phyloP scores from a whole-genome alignment of 2,329 filamentous ascomycete species.

The Fonsecaea nubica region DNA sequence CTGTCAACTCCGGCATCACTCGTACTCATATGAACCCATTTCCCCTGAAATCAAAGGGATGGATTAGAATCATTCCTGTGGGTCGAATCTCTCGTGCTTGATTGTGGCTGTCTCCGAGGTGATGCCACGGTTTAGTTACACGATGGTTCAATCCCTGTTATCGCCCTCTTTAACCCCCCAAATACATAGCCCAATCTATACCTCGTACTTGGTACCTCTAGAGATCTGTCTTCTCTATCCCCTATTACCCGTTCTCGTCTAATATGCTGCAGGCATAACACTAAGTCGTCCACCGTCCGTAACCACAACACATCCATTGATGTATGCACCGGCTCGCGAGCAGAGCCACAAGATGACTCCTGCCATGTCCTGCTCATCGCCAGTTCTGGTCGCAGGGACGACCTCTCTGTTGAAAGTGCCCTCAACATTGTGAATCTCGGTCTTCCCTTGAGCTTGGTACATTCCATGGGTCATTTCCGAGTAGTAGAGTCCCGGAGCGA shows the following conservation, averaged over 20 bases:
- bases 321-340: slow-evolving; percentile 68
- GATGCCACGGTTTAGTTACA: not conserved
- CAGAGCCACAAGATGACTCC: slow-evolving; percentile 70
- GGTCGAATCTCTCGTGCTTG: not conserved
- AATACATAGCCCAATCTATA: not conserved
- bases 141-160: not conserved
- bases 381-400: slow-evolving; percentile 66
- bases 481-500: slow-evolving; percentile 63
- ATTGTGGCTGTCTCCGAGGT: not conserved
- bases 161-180: not conserved
- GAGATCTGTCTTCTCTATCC: slow-evolving; percentile 2
- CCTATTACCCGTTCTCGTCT: slow-evolving; percentile 12
- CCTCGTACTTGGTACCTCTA: slow-evolving; percentile 5
- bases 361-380: slow-evolving; percentile 68
- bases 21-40: not conserved
- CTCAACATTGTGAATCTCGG: slow-evolving; percentile 47
- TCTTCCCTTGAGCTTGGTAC: slow-evolving; percentile 51
- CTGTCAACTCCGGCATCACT: slow-evolving; percentile 11
- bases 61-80: not conserved
- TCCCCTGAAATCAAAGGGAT: not conserved
- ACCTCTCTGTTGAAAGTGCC: slow-evolving; percentile 51
- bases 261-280: slow-evolving; percentile 63
- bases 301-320: slow-evolving; percentile 68
- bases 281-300: slow-evolving; percentile 68
- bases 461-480: slow-evolving; percentile 65